Evolutionary conservation across 1,284 basidiomycete species (phyloP), one percentile per base, ranked within the genome.

Genomic region (Vanrija sp.): DNA sequence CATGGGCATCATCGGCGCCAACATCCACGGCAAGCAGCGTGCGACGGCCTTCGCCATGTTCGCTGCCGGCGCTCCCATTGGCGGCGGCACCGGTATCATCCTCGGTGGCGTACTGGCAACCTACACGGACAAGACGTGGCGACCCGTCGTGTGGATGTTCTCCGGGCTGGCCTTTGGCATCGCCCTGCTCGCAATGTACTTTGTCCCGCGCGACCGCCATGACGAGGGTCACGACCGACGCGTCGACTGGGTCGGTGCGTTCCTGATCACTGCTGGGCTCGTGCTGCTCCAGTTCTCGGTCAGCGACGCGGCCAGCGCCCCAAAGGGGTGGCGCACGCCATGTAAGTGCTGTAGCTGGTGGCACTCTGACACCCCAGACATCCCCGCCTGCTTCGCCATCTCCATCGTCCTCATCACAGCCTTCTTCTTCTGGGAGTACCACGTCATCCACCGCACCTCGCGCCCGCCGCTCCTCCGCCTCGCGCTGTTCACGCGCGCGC

Each of bases 261-360:
- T 41, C 20, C 47, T 60, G n/a, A 45, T 57, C 37, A 60, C 59
- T 6, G 35, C 44, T 12, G 59, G 59, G 6, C 56, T 60, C 3
- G 51, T 60, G 24, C 51, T 91, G 4, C 79, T 92, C 59, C 80
- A 87, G 6, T 91, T 90, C 63, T 83, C 85, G 0, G 79, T 93
- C 0, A 83, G 84, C 27, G 83, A 89, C 64, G 88, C 85, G 3
- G 80, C 82, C 37, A 75, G 81, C 7, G 86, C 85, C 1, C 79
- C 83, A 0, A 60, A 83, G 15, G 79, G 82, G 22, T 91, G 87
- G 87, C 75, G 67, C 35, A 86, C 85, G 1, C 77, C 80, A 19
- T 87, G 86, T 87, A 66, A 53, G 85, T 73, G 15, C 4, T 9
- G 27, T 10, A 3, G 15, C n/a, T 16, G 3, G 14, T 16, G 9